Evolutionary conservation across 2,329 filamentous ascomycete species (phyloP).

Genomic region (Pseudogymnoascus sp.): DNA sequence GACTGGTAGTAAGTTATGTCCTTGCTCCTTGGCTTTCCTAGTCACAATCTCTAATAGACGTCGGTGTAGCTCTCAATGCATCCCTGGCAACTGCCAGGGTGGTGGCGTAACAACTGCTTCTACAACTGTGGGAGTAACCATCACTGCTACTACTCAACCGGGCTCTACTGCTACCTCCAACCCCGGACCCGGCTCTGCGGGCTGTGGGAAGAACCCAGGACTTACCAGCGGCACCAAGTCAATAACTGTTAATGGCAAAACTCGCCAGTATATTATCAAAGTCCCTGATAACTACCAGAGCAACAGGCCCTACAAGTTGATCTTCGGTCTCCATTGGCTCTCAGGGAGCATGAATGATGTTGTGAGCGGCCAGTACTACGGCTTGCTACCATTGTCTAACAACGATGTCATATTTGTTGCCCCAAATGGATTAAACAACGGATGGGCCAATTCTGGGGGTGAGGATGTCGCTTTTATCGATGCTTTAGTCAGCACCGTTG

Average conservation of each 20-base stretch:
- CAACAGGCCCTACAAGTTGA: conserved; percentile 32
- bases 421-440: conserved; percentile 28
- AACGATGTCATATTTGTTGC: conserved; percentile 31
- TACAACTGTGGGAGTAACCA: background rate
- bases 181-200: conserved; percentile 18
- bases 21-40: background rate
- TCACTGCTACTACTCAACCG: background rate
- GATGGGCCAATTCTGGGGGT: conserved; percentile 30
- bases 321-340: conserved; percentile 37
- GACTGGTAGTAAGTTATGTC: conserved; percentile 1
- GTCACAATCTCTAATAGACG: background rate
- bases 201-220: conserved; percentile 30
- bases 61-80: background rate
- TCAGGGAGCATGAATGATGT: conserved; percentile 33
- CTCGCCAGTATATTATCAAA: conserved; percentile 33
- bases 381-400: conserved; percentile 25
- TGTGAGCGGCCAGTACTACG: conserved; percentile 30
- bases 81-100: background rate
- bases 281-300: conserved; percentile 35
- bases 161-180: background rate
- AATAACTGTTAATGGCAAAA: conserved; percentile 32
- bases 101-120: background rate
- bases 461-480: conserved; percentile 31
- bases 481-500: conserved; percentile 25
- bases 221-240: conserved; percentile 27